These are phyloP conservation scores for Crithidia brevicula DNA, from an alignment of 208 protist species.

Conservation along the genomic window DNA sequence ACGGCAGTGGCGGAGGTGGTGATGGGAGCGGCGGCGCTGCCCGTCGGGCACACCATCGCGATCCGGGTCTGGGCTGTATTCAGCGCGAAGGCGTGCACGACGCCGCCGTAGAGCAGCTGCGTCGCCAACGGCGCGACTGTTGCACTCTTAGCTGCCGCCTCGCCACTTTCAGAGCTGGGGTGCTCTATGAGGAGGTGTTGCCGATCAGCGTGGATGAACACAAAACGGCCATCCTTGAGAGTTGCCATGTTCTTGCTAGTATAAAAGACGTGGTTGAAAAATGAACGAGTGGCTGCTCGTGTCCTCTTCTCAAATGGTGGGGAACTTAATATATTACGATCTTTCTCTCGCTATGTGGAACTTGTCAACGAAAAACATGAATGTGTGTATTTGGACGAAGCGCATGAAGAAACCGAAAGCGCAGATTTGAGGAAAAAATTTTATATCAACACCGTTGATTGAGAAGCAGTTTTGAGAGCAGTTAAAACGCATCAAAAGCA, in stretches of 20 bases:
- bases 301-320: too few relatives aligned
- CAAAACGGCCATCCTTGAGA: slow-evolving; percentile 32
- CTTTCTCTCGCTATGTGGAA: too few relatives aligned
- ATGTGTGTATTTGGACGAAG: too few relatives aligned
- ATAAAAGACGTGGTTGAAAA: neutral
- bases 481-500: too few relatives aligned
- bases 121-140: neutral
- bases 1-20: neutral
- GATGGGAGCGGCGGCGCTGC: slow-evolving; percentile 19
- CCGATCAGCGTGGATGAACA: slow-evolving; percentile 26
- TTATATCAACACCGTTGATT: too few relatives aligned
- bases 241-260: neutral
- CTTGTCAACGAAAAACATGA: too few relatives aligned
- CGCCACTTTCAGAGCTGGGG: neutral
- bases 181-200: slow-evolving; percentile 12
- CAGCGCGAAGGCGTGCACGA: slow-evolving; percentile 33
- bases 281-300: too few relatives aligned
- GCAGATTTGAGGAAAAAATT: too few relatives aligned
- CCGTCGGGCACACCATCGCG: slow-evolving; percentile 30
- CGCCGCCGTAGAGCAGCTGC: slow-evolving; percentile 48
- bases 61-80: slow-evolving; percentile 31
- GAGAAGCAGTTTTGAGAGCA: too few relatives aligned
- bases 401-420: too few relatives aligned
- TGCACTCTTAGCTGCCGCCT: neutral
- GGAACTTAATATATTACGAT: too few relatives aligned